Evolutionary conservation across 129 eudicot genomes (phyloP).

Genomic region (Arctium minus): DNA sequence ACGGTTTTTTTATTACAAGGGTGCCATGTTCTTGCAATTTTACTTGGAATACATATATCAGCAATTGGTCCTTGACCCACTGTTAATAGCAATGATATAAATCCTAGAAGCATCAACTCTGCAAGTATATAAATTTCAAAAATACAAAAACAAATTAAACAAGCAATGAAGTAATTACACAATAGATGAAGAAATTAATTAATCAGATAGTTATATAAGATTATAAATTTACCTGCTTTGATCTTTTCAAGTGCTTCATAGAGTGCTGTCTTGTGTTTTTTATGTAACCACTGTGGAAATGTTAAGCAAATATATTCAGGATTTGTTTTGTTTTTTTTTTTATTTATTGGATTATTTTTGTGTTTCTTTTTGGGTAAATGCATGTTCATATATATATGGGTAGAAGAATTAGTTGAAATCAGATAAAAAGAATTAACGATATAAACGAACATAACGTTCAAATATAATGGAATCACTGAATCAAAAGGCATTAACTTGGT

Average conservation of each 20-base stretch:
- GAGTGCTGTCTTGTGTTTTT: slow-evolving; percentile 40
- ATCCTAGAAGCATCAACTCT: slow-evolving; percentile 74
- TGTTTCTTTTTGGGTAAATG: not conserved
- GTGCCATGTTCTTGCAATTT: slow-evolving; percentile 57
- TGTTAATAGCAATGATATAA: slow-evolving; percentile 63
- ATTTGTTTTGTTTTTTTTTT: not conserved
- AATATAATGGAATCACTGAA: too few relatives aligned
- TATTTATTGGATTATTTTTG: not conserved
- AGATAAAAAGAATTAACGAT: too few relatives aligned
- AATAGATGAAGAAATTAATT: not conserved
- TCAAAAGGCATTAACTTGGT: too few relatives aligned
- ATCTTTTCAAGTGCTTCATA: slow-evolving; percentile 64
- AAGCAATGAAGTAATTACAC: not conserved
- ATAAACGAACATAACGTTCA: too few relatives aligned
- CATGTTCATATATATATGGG: not conserved
- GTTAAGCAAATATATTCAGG: not conserved
- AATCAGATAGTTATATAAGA: not conserved
- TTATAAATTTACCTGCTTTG: slow-evolving; percentile 43
- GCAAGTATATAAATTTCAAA: not conserved
- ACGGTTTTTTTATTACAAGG: slow-evolving; percentile 33
- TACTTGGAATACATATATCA: slow-evolving; percentile 49
- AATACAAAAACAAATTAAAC: not conserved
- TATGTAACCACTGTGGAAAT: slow-evolving; percentile 42
- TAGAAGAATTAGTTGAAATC: too few relatives aligned
- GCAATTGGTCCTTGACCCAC: slow-evolving; percentile 41